Base-by-base conservation (phyloP, 306 rosid genomes). In the Quercus rubra region DNA sequence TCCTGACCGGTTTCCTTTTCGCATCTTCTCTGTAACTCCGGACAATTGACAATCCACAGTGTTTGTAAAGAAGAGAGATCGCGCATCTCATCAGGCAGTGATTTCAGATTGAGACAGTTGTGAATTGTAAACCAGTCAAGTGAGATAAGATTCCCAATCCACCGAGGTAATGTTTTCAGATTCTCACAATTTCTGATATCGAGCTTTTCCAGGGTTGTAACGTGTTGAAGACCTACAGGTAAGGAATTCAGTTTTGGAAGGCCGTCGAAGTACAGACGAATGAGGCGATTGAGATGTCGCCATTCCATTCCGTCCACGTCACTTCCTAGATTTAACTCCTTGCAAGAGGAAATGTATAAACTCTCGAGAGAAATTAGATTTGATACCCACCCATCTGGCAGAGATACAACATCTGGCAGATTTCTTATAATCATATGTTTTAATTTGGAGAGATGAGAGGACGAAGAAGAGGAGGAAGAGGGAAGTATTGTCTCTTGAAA, bases 201-300 rank as follows among this genome's bases (percentile, higher is more conserved):
- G 13, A 78, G 70, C 0, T 0, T 0, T 49, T 13, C 0, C 5
- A 49, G 17, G 15, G 54, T 12, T 10, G 54, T 49, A 49, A 78
- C 0, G 35, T 78, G 35, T 1, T 56, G 59, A 70, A 78, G 76
- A 35, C 76, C 70, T 28, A 56, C 21, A 3, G 70, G 81, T 2
- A 78, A 10, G 57, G 9, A 41, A 43, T 55, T 25, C 75, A 78
- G 43, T 56, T 78, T 70, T 1, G 81, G 76, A 3, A 78, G 41
- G 3, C 0, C 1, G 0, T 0, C 0, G 0, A 77, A 19, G 0
- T 0, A 0, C 69, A 68, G 33, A 2, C 0, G 0, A 4, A 0
- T 0, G n/a, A 78, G 75, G 75, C 3, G n/a, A 0, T 3, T 8
- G 7, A 70, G 51, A 56, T 69, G 10, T 20, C 54, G 30, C 73